Conservation (phyloP, 768 basidiomycete genomes). For the Suillus clintonianus region DNA sequence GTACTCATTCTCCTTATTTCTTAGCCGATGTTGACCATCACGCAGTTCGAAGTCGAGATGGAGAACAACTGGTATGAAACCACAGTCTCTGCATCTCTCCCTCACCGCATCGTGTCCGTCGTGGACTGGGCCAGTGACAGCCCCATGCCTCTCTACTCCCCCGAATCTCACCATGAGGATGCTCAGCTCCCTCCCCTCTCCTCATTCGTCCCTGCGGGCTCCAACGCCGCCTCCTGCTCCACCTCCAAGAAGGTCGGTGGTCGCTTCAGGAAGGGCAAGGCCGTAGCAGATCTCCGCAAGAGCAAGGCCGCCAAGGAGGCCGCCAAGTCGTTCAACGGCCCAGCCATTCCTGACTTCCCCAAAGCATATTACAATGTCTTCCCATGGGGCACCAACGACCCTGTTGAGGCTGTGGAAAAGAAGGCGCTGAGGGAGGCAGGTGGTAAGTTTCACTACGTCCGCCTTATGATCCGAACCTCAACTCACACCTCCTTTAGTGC, state of each 20-base stretch:
- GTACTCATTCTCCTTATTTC: background rate
- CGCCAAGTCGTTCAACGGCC: background rate
- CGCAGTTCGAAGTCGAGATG: slow-evolving; percentile 89
- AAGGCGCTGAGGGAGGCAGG: slow-evolving; percentile 17
- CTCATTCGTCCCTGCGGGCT: slow-evolving; percentile 25
- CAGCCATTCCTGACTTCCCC: slow-evolving; percentile 11
- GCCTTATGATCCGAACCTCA: background rate
- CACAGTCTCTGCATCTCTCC: slow-evolving; percentile 70
- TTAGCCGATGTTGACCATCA: slow-evolving; percentile 1
- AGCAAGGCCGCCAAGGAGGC: slow-evolving; percentile 18
- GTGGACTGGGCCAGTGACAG: slow-evolving; percentile 95
- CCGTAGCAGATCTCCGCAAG: slow-evolving; percentile 9
- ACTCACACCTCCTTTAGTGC: slow-evolving; percentile 12
- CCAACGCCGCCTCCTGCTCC: slow-evolving; percentile 16
- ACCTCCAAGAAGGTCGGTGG: slow-evolving; percentile 6
- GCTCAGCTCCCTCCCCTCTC: slow-evolving; percentile 24
- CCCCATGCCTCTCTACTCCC: slow-evolving; percentile 40
- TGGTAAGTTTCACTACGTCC: slow-evolving; percentile 10
- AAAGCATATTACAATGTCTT: slow-evolving; percentile 72
- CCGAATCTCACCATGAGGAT: slow-evolving; percentile 19
- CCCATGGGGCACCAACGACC: slow-evolving; percentile 86
- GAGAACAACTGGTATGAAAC: slow-evolving; percentile 96
- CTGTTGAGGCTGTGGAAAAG: slow-evolving; percentile 46
- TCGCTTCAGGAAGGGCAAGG: slow-evolving; percentile 17
- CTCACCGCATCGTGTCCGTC: slow-evolving; percentile 82